A percentile compares a stretch with the other conserved stretches of the same genome.
Conservation (phyloP, 345 rosid species). For the Arabidopsis suecica region DNA sequence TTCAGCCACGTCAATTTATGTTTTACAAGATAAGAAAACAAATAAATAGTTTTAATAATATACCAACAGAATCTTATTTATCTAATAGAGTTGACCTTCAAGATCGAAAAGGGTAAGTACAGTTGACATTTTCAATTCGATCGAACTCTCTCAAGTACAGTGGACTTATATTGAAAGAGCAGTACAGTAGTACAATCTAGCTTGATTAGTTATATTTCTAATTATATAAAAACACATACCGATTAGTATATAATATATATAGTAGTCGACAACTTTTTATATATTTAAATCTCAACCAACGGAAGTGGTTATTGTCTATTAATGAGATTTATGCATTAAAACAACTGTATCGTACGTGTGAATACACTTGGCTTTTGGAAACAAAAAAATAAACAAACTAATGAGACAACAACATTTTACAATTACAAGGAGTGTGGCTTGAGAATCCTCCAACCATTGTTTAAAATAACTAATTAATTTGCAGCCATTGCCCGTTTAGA, state of each 20-base stretch:
- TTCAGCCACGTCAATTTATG: not conserved
- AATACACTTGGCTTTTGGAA: not conserved
- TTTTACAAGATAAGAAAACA: not conserved
- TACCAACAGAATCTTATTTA: constrained; percentile 11
- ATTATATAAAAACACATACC: not conserved
- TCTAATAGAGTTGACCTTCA: constrained; percentile 26
- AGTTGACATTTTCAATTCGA: not conserved
- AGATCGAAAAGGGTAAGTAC: constrained; percentile 5
- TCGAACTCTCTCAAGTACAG: constrained; percentile 27
- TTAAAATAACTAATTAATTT: no score
- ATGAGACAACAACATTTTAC: not conserved
- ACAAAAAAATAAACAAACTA: not conserved
- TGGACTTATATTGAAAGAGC: constrained; percentile 36
- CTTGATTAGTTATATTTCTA: no score
- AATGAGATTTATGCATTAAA: no score
- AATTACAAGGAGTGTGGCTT: constrained; percentile 11
- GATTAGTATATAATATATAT: not conserved
- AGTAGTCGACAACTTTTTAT: not conserved
- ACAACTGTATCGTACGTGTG: no score
- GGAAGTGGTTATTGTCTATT: no score
- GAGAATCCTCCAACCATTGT: not conserved
- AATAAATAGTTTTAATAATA: not conserved
- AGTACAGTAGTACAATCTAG: constrained; percentile 41
- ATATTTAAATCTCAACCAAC: no score
- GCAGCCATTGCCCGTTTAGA: no score